Percentiles rank a stretch among this genome's conserved stretches.
Evolutionary conservation across 352 stramenopile genomes (phyloP).

Genomic region (Globisporangium canariense): DNA sequence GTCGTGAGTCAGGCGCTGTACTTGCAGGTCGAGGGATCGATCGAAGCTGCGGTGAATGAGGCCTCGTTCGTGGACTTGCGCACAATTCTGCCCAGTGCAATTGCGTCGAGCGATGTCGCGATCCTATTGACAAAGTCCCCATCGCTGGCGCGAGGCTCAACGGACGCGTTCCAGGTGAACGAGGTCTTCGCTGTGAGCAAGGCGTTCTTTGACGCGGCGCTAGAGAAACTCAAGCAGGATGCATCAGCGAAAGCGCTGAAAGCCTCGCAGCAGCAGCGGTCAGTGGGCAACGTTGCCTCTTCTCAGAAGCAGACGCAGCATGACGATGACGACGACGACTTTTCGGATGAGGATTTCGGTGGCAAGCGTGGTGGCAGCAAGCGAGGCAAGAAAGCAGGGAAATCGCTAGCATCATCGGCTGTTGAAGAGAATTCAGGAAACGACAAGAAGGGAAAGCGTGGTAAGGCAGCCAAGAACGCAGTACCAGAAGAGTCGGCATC

Average conservation of each 20-base stretch:
- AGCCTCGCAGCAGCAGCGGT: conserved; percentile 32
- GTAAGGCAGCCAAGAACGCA: conserved; percentile 25
- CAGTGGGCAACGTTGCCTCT: neutral
- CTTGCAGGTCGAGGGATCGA: conserved; percentile 63
- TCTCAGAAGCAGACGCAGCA: conserved; percentile 16
- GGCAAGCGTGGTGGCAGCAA: conserved; percentile 34
- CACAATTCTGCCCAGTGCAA: conserved; percentile 54
- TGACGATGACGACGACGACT: conserved; percentile 30
- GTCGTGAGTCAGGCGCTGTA: conserved; percentile 61
- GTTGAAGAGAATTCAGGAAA: conserved; percentile 13
- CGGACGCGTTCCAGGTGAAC: conserved; percentile 44
- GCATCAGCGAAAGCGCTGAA: conserved; percentile 36
- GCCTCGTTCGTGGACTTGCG: conserved; percentile 58
- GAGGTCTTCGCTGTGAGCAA: conserved; percentile 64
- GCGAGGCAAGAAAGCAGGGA: conserved; percentile 29
- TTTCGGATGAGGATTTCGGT: conserved; percentile 33
- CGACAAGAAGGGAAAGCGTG: conserved; percentile 44
- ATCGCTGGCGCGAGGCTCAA: conserved; percentile 24
- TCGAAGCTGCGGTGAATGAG: conserved; percentile 74
- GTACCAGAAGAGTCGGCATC: conserved; percentile 18
- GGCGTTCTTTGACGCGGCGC: conserved; percentile 41
- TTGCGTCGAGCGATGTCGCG: conserved; percentile 38
- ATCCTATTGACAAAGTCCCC: conserved; percentile 51
- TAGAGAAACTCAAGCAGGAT: conserved; percentile 52
- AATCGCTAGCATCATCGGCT: conserved; percentile 15